Evolutionary conservation across 2,329 filamentous ascomycete genomes (phyloP).

Genomic region (Colletotrichum abscissum): DNA sequence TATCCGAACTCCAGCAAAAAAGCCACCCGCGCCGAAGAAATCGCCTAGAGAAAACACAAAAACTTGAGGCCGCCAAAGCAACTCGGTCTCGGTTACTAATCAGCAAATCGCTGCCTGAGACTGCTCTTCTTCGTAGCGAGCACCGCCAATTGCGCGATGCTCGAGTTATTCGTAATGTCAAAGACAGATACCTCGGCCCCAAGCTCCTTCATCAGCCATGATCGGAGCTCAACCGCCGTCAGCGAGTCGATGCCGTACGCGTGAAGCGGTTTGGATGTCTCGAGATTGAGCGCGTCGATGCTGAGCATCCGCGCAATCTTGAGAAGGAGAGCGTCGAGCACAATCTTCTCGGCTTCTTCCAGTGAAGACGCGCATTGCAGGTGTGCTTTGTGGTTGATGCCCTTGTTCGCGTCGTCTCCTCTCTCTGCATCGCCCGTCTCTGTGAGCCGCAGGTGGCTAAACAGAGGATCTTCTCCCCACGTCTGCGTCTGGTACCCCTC

Average conservation of each 20-base stretch:
- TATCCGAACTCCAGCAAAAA: background rate
- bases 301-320: conserved; percentile 40
- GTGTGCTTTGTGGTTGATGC: conserved; percentile 32
- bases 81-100: background rate
- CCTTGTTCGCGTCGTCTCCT: conserved; percentile 11
- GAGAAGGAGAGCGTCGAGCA: conserved; percentile 39
- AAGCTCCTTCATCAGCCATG: conserved; percentile 60
- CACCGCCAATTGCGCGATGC: conserved; percentile 38
- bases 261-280: conserved; percentile 35
- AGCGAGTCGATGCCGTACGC: conserved; percentile 43
- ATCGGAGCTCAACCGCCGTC: conserved; percentile 49
- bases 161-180: conserved; percentile 53
- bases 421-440: background rate
- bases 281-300: conserved; percentile 37
- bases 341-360: conserved; percentile 38
- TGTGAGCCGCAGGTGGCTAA: conserved; percentile 32
- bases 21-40: too few relatives aligned
- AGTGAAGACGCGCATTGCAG: conserved; percentile 38
- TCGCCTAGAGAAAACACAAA: background rate
- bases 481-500: conserved; percentile 37
- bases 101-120: conserved; percentile 30
- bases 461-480: conserved; percentile 41
- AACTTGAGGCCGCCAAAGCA: background rate
- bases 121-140: conserved; percentile 40
- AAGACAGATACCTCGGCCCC: conserved; percentile 56